phyloP scores from a whole-genome alignment of 306 rosid species.

The Prunus kanzakura region DNA sequence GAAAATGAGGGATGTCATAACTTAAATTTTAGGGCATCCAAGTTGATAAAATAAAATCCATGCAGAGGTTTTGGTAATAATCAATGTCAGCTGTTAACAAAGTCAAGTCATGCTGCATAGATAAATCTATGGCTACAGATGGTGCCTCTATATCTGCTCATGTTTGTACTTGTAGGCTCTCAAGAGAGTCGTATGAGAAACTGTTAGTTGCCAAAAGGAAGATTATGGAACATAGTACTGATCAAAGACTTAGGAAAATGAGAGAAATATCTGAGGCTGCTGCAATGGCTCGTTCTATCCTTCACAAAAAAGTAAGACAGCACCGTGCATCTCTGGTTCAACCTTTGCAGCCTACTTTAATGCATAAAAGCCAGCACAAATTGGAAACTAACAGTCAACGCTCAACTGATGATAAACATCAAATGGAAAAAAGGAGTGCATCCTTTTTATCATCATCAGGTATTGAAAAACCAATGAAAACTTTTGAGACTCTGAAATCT shows the following conservation, averaged over 20 bases:
- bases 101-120: not conserved
- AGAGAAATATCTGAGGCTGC: constrained; percentile 68
- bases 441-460: constrained; percentile 51
- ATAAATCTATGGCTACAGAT: not conserved
- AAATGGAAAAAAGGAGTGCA: constrained; percentile 29
- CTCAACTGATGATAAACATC: constrained; percentile 29
- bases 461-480: constrained; percentile 16
- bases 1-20: not conserved
- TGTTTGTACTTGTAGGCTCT: constrained; percentile 51
- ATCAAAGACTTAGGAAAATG: constrained; percentile 54
- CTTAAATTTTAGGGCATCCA: not conserved
- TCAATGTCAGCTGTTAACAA: not conserved
- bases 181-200: constrained; percentile 58
- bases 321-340: constrained; percentile 47
- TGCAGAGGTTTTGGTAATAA: not conserved
- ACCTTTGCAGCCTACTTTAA: constrained; percentile 34
- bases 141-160: not conserved
- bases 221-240: constrained; percentile 49
- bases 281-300: constrained; percentile 63
- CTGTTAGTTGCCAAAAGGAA: constrained; percentile 57
- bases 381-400: constrained; percentile 27
- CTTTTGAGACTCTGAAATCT: not conserved
- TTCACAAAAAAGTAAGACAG: constrained; percentile 69
- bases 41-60: not conserved
- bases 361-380: constrained; percentile 29